These are phyloP conservation scores for Annulohypoxylon moriforme DNA, from an alignment of 495 filamentous ascomycete species.

Conservation along the genomic window DNA sequence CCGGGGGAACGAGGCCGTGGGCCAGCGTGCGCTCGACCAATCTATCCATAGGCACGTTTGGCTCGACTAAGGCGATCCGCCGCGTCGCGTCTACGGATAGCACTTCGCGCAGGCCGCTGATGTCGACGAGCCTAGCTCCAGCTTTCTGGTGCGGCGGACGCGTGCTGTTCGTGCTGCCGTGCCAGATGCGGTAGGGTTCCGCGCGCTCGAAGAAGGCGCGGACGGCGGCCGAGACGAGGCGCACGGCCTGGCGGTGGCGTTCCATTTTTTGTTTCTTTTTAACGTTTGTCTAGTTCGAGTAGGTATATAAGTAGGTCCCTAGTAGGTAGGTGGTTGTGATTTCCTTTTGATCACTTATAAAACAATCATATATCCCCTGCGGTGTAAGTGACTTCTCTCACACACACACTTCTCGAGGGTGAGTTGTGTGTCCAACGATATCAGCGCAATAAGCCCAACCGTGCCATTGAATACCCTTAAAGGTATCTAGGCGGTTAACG, in stretches of 20 bases:
- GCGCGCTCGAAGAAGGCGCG: constrained; percentile 65
- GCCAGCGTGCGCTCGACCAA: constrained; percentile 64
- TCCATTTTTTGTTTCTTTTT: constrained; percentile 50
- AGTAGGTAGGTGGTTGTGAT: no score
- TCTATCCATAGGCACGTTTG: constrained; percentile 73
- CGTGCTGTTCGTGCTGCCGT: constrained; percentile 82
- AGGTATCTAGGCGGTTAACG: neutral
- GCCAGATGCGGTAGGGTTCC: constrained; percentile 77
- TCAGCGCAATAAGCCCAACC: neutral
- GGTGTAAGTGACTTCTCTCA: no score
- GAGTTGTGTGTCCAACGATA: neutral
- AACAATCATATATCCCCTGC: no score
- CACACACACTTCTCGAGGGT: neutral
- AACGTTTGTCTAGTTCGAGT: neutral
- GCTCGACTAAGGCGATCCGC: constrained; percentile 66
- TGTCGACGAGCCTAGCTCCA: constrained; percentile 53
- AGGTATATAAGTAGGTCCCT: no score
- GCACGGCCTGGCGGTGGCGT: constrained; percentile 59
- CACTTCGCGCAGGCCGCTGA: constrained; percentile 52
- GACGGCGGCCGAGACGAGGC: constrained; percentile 60
- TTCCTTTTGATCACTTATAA: no score
- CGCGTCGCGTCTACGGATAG: constrained; percentile 53
- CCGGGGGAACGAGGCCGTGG: constrained; percentile 65
- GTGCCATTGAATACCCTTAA: neutral
- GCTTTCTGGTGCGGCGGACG: constrained; percentile 56